These are phyloP conservation scores for Microcera coccophila DNA, from an alignment of 2,329 filamentous ascomycete species.

Conservation along the genomic window DNA sequence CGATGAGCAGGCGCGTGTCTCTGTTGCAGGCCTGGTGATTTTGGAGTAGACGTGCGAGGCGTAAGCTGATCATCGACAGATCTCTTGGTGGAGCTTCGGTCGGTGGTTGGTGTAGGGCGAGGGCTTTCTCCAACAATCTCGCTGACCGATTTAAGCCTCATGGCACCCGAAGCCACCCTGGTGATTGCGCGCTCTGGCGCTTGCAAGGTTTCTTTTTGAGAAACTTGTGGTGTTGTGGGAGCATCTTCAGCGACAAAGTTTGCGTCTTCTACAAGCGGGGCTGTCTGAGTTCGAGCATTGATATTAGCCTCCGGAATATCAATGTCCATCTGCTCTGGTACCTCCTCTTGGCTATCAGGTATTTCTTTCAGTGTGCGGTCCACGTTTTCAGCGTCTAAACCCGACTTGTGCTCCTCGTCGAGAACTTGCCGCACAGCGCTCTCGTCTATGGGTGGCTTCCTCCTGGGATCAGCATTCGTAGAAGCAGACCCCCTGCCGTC, in stretches of 20 bases:
- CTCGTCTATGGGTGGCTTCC: conserved; percentile 1
- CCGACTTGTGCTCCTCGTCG: conserved; percentile 2
- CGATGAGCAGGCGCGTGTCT: conserved; percentile 35
- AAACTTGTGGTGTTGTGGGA: conserved; percentile 4
- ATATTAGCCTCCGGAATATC: conserved; percentile 27
- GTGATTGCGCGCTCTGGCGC: conserved; percentile 57
- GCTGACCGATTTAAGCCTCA: conserved; percentile 68
- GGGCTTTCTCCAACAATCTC: conserved; percentile 65
- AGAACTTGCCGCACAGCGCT: conserved; percentile 1
- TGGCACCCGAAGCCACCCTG: conserved; percentile 64
- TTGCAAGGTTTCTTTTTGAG: conserved; percentile 18
- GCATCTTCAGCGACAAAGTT: not conserved
- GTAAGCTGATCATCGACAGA: conserved; percentile 35
- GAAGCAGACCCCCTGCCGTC: conserved; percentile 8
- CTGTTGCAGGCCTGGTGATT: conserved; percentile 37
- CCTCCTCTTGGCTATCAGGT: conserved; percentile 35
- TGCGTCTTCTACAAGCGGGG: not conserved
- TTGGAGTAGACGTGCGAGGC: conserved; percentile 41
- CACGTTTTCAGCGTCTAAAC: conserved; percentile 1
- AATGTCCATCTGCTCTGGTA: conserved; percentile 34
- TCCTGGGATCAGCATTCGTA: not conserved
- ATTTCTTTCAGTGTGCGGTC: conserved; percentile 24
- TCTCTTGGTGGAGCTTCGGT: conserved; percentile 31
- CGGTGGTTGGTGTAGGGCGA: conserved; percentile 30
- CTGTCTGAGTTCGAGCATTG: conserved; percentile 12